These are phyloP conservation scores for Aureobasidium uvarum DNA, from an alignment of 2,329 filamentous ascomycete species.

Conservation along the genomic window DNA sequence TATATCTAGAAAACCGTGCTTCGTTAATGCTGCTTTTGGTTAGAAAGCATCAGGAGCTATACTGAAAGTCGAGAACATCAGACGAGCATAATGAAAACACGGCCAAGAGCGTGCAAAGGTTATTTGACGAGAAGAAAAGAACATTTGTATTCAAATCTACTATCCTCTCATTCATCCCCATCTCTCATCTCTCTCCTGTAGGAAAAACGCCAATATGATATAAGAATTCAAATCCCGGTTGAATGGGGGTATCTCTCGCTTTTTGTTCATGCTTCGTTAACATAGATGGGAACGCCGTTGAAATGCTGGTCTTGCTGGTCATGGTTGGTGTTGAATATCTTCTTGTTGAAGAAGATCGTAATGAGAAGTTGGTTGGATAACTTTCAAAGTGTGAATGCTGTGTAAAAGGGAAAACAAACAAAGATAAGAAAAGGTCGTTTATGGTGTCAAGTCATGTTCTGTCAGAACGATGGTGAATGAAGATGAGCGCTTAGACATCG, in stretches of 20 bases:
- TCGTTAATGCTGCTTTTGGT: neutral
- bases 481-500: neutral
- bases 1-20: too few relatives aligned
- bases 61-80: neutral
- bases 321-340: conserved; percentile 21
- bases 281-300: conserved; percentile 17
- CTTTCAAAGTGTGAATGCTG: neutral
- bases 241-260: conserved; percentile 37
- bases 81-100: neutral
- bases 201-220: conserved; percentile 8
- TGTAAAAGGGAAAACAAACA: neutral
- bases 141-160: neutral
- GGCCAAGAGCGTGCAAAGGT: neutral
- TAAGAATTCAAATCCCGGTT: conserved; percentile 32
- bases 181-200: neutral
- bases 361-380: conserved; percentile 10
- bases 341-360: conserved; percentile 26
- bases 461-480: neutral
- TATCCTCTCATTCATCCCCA: neutral
- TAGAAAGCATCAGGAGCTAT: neutral
- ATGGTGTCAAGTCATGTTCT: neutral
- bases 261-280: conserved; percentile 25
- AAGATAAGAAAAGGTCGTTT: conserved; percentile 1
- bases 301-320: conserved; percentile 14
- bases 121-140: neutral